phyloP scores from a whole-genome alignment of 805 yeast genomes.

The Pichia cabralensis region DNA sequence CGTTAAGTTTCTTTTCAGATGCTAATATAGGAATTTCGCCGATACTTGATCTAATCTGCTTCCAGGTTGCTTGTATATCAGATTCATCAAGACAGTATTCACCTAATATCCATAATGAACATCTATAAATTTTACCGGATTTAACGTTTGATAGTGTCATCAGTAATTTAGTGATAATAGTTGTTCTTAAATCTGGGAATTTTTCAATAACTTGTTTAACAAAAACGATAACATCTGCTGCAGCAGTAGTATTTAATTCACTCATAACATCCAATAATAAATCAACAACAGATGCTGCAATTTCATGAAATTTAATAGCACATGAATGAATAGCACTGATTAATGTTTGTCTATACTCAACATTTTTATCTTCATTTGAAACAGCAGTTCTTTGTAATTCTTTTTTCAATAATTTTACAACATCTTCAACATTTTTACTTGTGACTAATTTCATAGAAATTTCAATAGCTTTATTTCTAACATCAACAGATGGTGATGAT shows the following conservation, averaged over 20 bases:
- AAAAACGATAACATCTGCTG: constrained; percentile 82
- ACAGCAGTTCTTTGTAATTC: constrained; percentile 71
- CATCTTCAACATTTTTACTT: constrained; percentile 87
- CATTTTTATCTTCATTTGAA: constrained; percentile 66
- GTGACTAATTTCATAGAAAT: constrained; percentile 75
- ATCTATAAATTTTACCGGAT: constrained; percentile 86
- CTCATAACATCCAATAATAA: constrained; percentile 76
- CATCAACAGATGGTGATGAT: constrained; percentile 84
- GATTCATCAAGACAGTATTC: constrained; percentile 70
- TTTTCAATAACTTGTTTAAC: constrained; percentile 91
- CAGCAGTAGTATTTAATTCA: constrained; percentile 76
- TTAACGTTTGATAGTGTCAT: constrained; percentile 53
- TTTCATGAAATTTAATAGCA: constrained; percentile 82
- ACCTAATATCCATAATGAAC: constrained; percentile 93
- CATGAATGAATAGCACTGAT: constrained; percentile 82
- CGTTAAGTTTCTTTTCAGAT: constrained; percentile 42
- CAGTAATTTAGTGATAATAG: constrained; percentile 56
- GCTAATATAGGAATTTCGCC: constrained; percentile 90
- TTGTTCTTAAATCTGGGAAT: constrained; percentile 66
- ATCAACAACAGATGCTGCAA: constrained; percentile 85
- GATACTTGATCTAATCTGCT: constrained; percentile 64
- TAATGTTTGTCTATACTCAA: constrained; percentile 81
- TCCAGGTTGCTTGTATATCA: constrained; percentile 80
- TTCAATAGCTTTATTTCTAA: constrained; percentile 77
- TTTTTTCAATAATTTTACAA: constrained; percentile 81